Base-by-base conservation (phyloP, 441 rosid genomes). In the Brassica hybrid region DNA sequence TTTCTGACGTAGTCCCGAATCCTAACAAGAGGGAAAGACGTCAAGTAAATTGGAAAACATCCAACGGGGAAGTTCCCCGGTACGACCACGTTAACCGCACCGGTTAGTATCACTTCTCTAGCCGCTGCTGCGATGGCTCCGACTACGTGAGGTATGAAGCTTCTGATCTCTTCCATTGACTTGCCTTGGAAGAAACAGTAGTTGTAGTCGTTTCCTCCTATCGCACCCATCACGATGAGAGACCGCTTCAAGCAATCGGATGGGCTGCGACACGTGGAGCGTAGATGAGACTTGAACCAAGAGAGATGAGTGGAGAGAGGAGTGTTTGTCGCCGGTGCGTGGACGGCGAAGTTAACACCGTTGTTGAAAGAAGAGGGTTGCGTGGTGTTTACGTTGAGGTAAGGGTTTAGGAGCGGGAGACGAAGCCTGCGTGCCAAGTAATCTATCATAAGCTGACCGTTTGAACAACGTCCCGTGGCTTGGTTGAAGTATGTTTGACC, bases 141-240 rank as follows among this genome's bases (percentile, higher is more conserved):
- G 11, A 88, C 84, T 7, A 86, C 87, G 34, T 85, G 45, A 23
- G 85, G 86, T 3, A 83, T 84, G 75, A 75, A 45, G 34, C 64
- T 10, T 52, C 69, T 82, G 10, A 64, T 75, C 23, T 84, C 86
- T 30, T 76, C 79, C 0, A 71, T 6, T 17, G 79, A 6, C 52
- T 73, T 79, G 5, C 86, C 82, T 62, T 73, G 67, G 9, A 75
- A 48, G 25, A 82, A 81, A 38, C 85, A 87, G 65, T 68, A 66
- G 72, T 66, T 83, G 67, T 84, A 86, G 75, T 88, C 88, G 64
- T 80, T 86, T 5, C 81, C 84, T 79, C 91, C 91, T 3, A 86
- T 88, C 63, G 83, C 88, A 1, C 91, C 89, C 2, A 83, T 82
- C 71, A 86, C 72, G 80, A 86, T 71, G 32, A 85, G 85, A 7